Conservation (phyloP, 1,139 yeast genomes). For the Magnusiomyces suaveolens region DNA sequence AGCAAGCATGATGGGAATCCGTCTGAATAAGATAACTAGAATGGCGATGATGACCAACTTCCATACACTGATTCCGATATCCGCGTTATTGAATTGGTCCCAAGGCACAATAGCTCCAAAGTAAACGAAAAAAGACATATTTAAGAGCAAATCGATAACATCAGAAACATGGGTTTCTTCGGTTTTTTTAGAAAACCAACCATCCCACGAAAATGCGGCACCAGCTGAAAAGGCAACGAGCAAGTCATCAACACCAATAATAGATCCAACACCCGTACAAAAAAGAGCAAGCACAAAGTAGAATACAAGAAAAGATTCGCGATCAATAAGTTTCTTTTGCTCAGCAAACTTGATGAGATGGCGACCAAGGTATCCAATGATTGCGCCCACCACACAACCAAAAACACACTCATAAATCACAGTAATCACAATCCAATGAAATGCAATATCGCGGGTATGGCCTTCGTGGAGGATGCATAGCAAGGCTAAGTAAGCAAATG, state of each 20-base stretch:
- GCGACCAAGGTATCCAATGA: slow-evolving; percentile 68
- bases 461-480: slow-evolving; percentile 60
- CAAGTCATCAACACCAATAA: slow-evolving; percentile 86
- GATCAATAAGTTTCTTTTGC: slow-evolving; percentile 61
- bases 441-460: slow-evolving; percentile 57
- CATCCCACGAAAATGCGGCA: slow-evolving; percentile 94
- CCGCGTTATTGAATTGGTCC: slow-evolving; percentile 62
- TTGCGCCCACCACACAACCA: slow-evolving; percentile 69
- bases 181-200: slow-evolving; percentile 78
- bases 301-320: slow-evolving; percentile 88
- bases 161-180: slow-evolving; percentile 91
- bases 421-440: slow-evolving; percentile 76
- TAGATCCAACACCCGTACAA: slow-evolving; percentile 90
- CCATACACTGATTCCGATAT: slow-evolving; percentile 73
- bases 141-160: slow-evolving; percentile 64
- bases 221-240: slow-evolving; percentile 94
- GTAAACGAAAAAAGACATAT: slow-evolving; percentile 82
- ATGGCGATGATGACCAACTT: slow-evolving; percentile 70
- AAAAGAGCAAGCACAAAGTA: slow-evolving; percentile 76
- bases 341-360: slow-evolving; percentile 75
- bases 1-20: slow-evolving; percentile 78
- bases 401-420: slow-evolving; percentile 80
- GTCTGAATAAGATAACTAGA: slow-evolving; percentile 67
- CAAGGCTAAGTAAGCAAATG: slow-evolving; percentile 73
- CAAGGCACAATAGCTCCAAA: slow-evolving; percentile 94